These are phyloP conservation scores for Immersiella caudata DNA, from an alignment of 495 filamentous ascomycete genomes.

Conservation along the genomic window DNA sequence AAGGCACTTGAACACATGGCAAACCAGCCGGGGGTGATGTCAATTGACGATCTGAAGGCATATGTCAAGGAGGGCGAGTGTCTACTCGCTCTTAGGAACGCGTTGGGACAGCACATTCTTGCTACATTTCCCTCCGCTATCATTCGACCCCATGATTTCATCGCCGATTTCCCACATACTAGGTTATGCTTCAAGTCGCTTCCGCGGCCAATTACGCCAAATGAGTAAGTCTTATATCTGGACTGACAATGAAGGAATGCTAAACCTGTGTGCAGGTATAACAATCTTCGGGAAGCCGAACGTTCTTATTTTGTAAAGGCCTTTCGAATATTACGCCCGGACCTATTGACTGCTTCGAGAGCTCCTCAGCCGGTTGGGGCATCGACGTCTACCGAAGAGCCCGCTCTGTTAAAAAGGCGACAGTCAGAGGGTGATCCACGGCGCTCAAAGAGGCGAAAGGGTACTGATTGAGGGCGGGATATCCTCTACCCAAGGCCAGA, in stretches of 20 bases:
- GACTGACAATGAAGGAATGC: slow-evolving; percentile 5
- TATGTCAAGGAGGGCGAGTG: not conserved
- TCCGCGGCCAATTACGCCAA: slow-evolving; percentile 12
- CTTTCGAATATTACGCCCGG: no score
- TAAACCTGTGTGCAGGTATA: slow-evolving; percentile 11
- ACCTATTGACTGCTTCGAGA: no score
- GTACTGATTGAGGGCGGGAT: no score
- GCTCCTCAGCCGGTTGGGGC: no score
- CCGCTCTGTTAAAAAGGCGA: no score
- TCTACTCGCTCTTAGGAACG: not conserved
- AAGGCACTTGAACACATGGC: slow-evolving; percentile 7
- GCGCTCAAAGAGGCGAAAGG: no score
- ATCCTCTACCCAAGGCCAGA: no score
- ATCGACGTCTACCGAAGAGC: no score
- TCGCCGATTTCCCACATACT: not conserved
- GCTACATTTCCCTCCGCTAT: slow-evolving; percentile 6
- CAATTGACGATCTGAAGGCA: slow-evolving; percentile 9
- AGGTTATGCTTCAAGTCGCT: slow-evolving; percentile 13
- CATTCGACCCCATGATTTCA: slow-evolving; percentile 10
- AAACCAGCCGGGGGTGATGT: slow-evolving; percentile 1
- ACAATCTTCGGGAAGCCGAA: slow-evolving; percentile 3
- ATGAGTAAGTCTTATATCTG: slow-evolving; percentile 2
- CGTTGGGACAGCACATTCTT: slow-evolving; percentile 12
- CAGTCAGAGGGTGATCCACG: no score
- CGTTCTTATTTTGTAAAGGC: slow-evolving; percentile 14